Conservation (phyloP, 2,329 filamentous ascomycete species). For the Biscogniauxia marginata region DNA sequence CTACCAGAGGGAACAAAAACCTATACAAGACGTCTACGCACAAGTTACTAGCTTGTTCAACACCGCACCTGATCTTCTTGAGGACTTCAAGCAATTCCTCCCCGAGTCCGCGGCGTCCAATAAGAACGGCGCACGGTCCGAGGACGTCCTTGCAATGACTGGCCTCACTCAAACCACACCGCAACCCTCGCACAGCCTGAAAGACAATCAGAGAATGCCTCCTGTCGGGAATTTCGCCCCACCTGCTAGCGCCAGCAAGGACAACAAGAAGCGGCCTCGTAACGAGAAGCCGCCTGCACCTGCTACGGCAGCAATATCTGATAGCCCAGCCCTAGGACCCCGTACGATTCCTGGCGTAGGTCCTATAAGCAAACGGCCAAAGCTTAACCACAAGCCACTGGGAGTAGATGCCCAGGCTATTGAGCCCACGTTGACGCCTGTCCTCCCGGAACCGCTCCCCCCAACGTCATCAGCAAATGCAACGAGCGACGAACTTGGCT, state of each 20-base stretch:
- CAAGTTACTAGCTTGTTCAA: slow-evolving; percentile 95
- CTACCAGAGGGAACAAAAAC: slow-evolving; percentile 96
- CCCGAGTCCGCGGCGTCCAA: slow-evolving; percentile 74
- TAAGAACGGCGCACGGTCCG: slow-evolving; percentile 60
- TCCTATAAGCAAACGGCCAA: slow-evolving; percentile 63
- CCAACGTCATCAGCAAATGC: slow-evolving; percentile 73
- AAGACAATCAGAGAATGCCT: slow-evolving; percentile 76
- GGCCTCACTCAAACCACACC: slow-evolving; percentile 50
- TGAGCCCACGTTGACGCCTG: slow-evolving; percentile 84
- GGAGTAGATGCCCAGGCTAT: slow-evolving; percentile 60
- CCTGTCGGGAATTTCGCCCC: slow-evolving; percentile 94
- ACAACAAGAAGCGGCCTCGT: slow-evolving; percentile 83
- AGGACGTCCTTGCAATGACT: slow-evolving; percentile 63
- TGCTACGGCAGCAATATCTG: slow-evolving; percentile 43
- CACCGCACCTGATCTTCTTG: slow-evolving; percentile 86
- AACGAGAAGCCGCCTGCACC: slow-evolving; percentile 53
- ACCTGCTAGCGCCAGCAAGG: slow-evolving; percentile 75
- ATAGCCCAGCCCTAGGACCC: slow-evolving; percentile 39
- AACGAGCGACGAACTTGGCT: slow-evolving; percentile 80
- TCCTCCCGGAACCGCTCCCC: slow-evolving; percentile 82
- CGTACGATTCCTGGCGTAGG: slow-evolving; percentile 37
- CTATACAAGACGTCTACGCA: slow-evolving; percentile 96
- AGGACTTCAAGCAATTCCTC: slow-evolving; percentile 98
- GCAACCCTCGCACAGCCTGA: slow-evolving; percentile 47
- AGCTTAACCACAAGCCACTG: slow-evolving; percentile 68